Percentiles rank a stretch among this genome's conserved stretches.
Evolutionary conservation across 2,329 filamentous ascomycete genomes (phyloP).

Genomic region (Chaetomium sp.): DNA sequence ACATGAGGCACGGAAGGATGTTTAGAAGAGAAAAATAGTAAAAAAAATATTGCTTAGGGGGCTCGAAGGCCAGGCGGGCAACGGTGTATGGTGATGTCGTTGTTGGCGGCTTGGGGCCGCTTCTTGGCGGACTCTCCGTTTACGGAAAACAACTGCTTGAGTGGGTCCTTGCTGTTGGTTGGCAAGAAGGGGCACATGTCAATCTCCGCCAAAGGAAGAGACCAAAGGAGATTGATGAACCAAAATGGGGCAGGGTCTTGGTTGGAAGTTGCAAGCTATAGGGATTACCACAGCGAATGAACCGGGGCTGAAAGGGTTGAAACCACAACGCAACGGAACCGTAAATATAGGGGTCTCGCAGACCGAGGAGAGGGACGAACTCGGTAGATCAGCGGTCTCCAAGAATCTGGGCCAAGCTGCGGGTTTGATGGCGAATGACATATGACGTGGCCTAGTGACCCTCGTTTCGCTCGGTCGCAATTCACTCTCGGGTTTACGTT

Average conservation of each 20-base stretch:
- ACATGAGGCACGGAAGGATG: background rate
- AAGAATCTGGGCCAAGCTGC: background rate
- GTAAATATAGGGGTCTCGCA: no score
- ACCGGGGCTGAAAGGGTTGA: background rate
- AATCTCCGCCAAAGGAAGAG: conserved; percentile 18
- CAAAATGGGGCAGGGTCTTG: no score
- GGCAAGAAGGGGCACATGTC: conserved; percentile 9
- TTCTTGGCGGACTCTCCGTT: conserved; percentile 26
- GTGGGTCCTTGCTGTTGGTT: conserved; percentile 10
- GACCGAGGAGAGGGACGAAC: background rate
- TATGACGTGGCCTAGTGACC: conserved; percentile 19
- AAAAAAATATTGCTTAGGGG: background rate
- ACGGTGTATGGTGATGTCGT: conserved; percentile 24
- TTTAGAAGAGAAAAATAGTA: background rate
- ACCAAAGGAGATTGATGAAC: background rate
- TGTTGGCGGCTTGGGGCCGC: conserved; percentile 17
- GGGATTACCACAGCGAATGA: no score
- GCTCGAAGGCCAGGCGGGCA: background rate
- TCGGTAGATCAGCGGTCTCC: background rate
- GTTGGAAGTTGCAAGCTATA: no score
- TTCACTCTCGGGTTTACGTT: background rate
- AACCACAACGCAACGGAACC: no score
- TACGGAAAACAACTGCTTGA: conserved; percentile 17
- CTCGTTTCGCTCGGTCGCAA: background rate
- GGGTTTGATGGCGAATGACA: conserved; percentile 12